Base-by-base conservation (phyloP, 2,329 filamentous ascomycete genomes). In the Westerdykella aurantiaca region DNA sequence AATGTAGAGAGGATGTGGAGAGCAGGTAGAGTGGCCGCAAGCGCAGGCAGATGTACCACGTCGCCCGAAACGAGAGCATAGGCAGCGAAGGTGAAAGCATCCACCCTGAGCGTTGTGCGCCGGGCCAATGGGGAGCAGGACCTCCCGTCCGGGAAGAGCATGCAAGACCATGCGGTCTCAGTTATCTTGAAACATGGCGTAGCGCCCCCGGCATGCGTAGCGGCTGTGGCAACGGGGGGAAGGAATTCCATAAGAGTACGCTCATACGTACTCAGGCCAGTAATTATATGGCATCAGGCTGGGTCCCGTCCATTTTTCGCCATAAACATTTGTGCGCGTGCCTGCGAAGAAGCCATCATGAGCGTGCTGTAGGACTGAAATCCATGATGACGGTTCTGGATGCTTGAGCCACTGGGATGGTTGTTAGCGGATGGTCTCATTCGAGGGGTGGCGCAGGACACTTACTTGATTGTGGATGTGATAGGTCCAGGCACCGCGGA, bases 391-490 rank as follows among this genome's bases (percentile, higher is more conserved):
- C 10, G 75, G 76, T 57, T 79, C 75, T 1, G 76, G 76, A 45
- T 76, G 72, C 53, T 77, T 78, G 37, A 70, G 54, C 76, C 76
- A 79, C 73, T 78, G 40, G 34, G 38, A 1, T 25, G 29, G 11
- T 31, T 44, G 55, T 66, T 51, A 67, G 60, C 46, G 14, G n/a
- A 16, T 12, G n/a, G 7, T 11, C 6, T 3, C 10, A 35, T 35
- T 35, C n/a, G 9, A 18, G 33, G 10, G 6, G 17, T 9, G 33
- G 10, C 7, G 23, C 5, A 16, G 13, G 18, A 18, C 3, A 59
- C 70, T 60, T 60, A 77, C 74, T 66, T 77, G 76, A 49, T 79
- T 79, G 54, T 79, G 76, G 46, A 78, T 72, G 55, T 79, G 76
- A 55, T 79, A 79, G 22, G 74, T 78, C 73, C 74, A 79, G 17